phyloP scores from a whole-genome alignment of 1,139 yeast species.

The Nakaseomyces bracarensis region DNA sequence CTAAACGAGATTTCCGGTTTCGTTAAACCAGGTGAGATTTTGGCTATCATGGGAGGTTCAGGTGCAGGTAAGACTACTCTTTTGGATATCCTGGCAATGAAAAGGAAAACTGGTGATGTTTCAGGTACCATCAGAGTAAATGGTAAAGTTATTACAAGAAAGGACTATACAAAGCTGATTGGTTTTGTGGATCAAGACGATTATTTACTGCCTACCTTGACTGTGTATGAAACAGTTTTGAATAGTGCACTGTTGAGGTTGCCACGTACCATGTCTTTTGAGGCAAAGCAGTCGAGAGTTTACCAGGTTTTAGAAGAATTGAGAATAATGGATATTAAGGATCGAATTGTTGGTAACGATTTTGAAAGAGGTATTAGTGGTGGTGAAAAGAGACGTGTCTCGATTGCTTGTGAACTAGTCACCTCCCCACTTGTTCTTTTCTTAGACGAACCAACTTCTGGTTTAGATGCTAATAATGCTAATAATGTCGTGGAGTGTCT shows the following conservation, averaged over 20 bases:
- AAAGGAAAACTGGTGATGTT: constrained; percentile 66
- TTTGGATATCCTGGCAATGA: constrained; percentile 81
- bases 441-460: constrained; percentile 89
- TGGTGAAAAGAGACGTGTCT: constrained; percentile 82
- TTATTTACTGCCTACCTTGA: constrained; percentile 78
- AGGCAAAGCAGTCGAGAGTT: constrained; percentile 71
- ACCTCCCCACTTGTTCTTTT: constrained; percentile 77
- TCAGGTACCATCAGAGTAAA: constrained; percentile 65
- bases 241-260: constrained; percentile 83
- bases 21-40: constrained; percentile 77
- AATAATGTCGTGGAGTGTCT: constrained; percentile 81
- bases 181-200: constrained; percentile 99
- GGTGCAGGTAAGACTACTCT: constrained; percentile 97
- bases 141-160: constrained; percentile 42
- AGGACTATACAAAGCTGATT: constrained; percentile 54
- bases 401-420: constrained; percentile 83
- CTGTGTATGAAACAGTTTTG: constrained; percentile 90
- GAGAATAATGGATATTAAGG: constrained; percentile 74
- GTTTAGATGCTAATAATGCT: constrained; percentile 89
- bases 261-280: constrained; percentile 67
- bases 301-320: constrained; percentile 77
- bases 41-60: constrained; percentile 97
- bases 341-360: constrained; percentile 80
- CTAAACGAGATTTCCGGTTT: constrained; percentile 61
- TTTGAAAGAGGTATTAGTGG: constrained; percentile 91